Evolutionary conservation across 495 filamentous ascomycete species (phyloP), one percentile per base, ranked within the genome.

Genomic region (Aspergillus funiculosus): DNA sequence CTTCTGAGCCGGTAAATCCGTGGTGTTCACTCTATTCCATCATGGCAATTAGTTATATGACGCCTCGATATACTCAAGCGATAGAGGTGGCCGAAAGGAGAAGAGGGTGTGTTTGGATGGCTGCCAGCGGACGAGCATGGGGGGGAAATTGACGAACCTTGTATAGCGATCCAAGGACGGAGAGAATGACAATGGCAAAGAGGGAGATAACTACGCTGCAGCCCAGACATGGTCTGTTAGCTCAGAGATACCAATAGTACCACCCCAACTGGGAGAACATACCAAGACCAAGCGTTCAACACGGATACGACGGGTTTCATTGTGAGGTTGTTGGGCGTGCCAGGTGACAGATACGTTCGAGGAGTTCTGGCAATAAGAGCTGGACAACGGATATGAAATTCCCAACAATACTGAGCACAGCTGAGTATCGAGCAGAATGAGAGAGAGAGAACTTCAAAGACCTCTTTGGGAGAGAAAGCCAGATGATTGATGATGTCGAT

Each of bases 231-330:
- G 6, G 22, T 25, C 36, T 25, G 15, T 37, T 15, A 36, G 14
- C 6, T 31, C 13, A 15, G 5, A n/a, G 5, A 20, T 15, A 9
- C 39, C 4, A 10, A 28, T 10, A 38, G 21, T 25, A 30, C n/a
- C 31, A 42, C 39, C 22, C 45, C 3, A 20, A 13, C 36, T 32
- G 40, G 63, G 47, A 28, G 15, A 43, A 1, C 48, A 34, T 73
- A 94, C 89, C 89, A 94, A 69, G 82, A 87, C 88, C 89, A 95
- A 61, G 89, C 89, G 71, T 94, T 89, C 74, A 92, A 71, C 45
- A 86, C 80, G 52, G 86, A 84, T 37, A 95, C 85, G 59, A 95
- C 71, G 43, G 89, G 89, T 81, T 95, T 94, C 87, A 94, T 94
- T 54, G 54, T 84, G 76, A 65, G 50, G 53, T 26, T 37, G 24